These are phyloP conservation scores for Zychaea mexicana DNA, from an alignment of 371 early-diverging fungal species.

Conservation along the genomic window DNA sequence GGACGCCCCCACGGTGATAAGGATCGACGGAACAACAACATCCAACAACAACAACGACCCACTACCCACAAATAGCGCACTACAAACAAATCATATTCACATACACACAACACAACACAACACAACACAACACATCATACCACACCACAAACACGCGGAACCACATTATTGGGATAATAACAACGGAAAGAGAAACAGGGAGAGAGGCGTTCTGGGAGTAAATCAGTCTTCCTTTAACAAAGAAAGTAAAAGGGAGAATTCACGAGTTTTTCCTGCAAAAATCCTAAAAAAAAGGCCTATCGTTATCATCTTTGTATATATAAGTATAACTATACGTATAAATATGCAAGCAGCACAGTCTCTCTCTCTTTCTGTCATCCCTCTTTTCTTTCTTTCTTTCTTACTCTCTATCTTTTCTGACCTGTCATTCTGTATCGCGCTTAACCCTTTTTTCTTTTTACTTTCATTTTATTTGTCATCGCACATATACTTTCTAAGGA, in stretches of 20 bases:
- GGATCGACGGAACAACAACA: slow-evolving; percentile 2
- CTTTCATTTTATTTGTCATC: neutral
- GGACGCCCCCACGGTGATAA: slow-evolving; percentile 6
- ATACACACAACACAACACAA: neutral
- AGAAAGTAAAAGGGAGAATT: slow-evolving; percentile 1
- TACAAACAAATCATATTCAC: no score
- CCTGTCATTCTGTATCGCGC: no score
- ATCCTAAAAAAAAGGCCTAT: no score
- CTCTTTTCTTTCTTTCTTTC: no score
- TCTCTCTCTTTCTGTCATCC: no score
- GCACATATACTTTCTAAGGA: neutral
- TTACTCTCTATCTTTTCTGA: no score
- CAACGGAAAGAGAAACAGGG: neutral
- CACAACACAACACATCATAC: neutral
- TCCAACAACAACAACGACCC: neutral
- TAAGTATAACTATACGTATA: no score
- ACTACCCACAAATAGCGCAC: no score
- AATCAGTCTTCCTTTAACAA: neutral
- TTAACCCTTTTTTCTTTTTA: no score
- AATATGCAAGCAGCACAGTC: no score
- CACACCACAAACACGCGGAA: neutral
- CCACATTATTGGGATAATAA: neutral
- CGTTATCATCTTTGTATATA: slow-evolving; percentile 19
- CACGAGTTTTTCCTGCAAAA: slow-evolving; percentile 1
- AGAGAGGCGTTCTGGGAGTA: neutral